phyloP scores from a whole-genome alignment of 169 alveolate species.

The Plasmodium fragile region DNA sequence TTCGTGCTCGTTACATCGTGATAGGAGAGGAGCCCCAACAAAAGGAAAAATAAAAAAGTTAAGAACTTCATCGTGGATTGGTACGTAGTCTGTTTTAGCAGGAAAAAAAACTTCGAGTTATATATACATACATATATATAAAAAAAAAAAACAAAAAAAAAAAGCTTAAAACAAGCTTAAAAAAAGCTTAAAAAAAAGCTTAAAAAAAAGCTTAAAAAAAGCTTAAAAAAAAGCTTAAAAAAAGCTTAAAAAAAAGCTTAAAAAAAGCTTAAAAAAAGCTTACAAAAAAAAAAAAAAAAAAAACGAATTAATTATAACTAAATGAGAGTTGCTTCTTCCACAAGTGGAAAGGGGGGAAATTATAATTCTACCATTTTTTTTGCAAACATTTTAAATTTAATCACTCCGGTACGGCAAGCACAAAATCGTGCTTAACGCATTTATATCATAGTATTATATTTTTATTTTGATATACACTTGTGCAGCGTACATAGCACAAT shows the following conservation, averaged over 20 bases:
- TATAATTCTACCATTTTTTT: background rate
- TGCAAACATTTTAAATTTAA: background rate
- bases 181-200: background rate
- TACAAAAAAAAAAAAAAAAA: background rate
- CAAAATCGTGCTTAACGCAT: background rate
- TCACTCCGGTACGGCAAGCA: background rate
- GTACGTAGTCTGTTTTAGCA: background rate
- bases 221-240: background rate
- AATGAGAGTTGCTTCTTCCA: background rate
- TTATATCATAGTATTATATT: background rate
- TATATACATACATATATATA: no score
- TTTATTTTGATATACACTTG: background rate
- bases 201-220: background rate
- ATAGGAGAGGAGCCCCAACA: conserved; percentile 12
- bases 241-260: background rate
- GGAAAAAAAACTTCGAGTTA: background rate
- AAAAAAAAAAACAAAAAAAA: no score
- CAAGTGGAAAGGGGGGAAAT: background rate
- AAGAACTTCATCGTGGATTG: conserved; percentile 40
- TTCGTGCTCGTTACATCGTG: conserved; percentile 14
- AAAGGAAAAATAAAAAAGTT: background rate
- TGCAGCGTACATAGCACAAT: background rate
- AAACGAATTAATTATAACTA: background rate
- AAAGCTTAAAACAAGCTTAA: no score
- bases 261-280: background rate